Base-by-base conservation (phyloP, 257 asterid genomes). In the Salvia splendens region DNA sequence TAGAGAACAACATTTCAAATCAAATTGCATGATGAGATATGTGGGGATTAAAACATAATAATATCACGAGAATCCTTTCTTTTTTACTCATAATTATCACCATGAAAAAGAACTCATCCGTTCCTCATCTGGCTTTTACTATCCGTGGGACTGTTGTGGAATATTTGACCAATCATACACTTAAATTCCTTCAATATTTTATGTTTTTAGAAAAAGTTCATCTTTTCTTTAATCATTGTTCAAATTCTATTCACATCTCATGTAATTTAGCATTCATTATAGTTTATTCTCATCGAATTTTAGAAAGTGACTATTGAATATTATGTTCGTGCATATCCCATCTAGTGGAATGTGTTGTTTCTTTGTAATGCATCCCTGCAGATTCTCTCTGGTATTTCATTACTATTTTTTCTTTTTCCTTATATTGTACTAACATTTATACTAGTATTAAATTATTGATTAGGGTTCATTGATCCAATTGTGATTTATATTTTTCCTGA, bases 51-150 rank as follows among this genome's bases (percentile, higher is more conserved):
- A 14, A 62, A 10, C 49, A 53, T 68, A 61, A 45, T 62, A 33
- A 3, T 5, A 63, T 75, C 79, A 75, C 79, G 72, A 75, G 79
- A 75, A 55, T 55, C 67, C 59, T 14, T 20, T 48, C n/a, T 5
- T 48, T 48, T 6, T 14, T 1, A 24, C 4, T 14, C 28, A 14
- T n/a, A 5, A 48, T 48, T 48, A 5, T 48, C 54, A 5, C 6
- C 54, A 48, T 48, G 20, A 14, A 48, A 24, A 48, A 48, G 20
- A 48, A 48, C 28, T 20, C 36, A 8, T 17, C 36, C 14, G n/a
- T 48, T 28, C 38, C 11, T 15, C 32, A 6, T 15, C n/a, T 12
- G 15, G 17, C 51, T 15, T 48, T 48, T 14, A 14, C 54, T 6
- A 6, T 48, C 53, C 53, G 49, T 46, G 51, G 16, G 53, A 48